Evolutionary conservation across 257 asterid species (phyloP).

Genomic region (Solanum pinnatisectum): DNA sequence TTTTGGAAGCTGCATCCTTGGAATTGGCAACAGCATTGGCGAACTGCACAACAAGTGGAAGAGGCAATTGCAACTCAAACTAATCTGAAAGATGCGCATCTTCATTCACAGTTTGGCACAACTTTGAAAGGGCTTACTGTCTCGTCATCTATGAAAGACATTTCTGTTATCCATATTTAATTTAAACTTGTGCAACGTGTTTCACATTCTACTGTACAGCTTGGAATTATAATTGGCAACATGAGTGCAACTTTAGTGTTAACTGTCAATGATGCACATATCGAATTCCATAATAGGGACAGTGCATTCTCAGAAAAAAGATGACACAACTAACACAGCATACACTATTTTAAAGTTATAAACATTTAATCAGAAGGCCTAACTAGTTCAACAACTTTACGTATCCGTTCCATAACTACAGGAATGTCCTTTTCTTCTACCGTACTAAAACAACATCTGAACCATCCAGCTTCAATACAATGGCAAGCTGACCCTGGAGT

Average conservation of each 20-base stretch:
- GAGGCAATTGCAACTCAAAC: constrained; percentile 60
- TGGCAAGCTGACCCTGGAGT: constrained; percentile 97
- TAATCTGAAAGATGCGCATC: constrained; percentile 4
- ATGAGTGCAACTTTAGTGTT: neutral
- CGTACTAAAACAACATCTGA: constrained; percentile 76
- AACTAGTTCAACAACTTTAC: constrained; percentile 56
- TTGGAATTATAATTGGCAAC: neutral
- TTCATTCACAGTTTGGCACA: neutral
- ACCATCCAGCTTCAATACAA: constrained; percentile 98
- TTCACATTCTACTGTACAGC: neutral
- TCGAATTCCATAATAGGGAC: neutral
- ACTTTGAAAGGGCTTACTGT: neutral
- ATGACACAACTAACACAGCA: neutral
- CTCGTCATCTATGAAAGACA: neutral
- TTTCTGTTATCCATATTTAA: neutral
- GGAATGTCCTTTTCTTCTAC: constrained; percentile 52
- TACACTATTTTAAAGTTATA: constrained; percentile 7
- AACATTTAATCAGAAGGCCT: constrained; percentile 42
- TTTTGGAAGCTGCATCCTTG: constrained; percentile 42
- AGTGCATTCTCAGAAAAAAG: neutral
- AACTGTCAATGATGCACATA: neutral
- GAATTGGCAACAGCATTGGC: constrained; percentile 31
- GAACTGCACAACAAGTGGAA: constrained; percentile 45
- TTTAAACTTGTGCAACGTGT: neutral
- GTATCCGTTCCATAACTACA: constrained; percentile 58